Evolutionary conservation across 2,329 filamentous ascomycete species (phyloP), one percentile per base, ranked within the genome.

Genomic region (Colletotrichum orbiculare): DNA sequence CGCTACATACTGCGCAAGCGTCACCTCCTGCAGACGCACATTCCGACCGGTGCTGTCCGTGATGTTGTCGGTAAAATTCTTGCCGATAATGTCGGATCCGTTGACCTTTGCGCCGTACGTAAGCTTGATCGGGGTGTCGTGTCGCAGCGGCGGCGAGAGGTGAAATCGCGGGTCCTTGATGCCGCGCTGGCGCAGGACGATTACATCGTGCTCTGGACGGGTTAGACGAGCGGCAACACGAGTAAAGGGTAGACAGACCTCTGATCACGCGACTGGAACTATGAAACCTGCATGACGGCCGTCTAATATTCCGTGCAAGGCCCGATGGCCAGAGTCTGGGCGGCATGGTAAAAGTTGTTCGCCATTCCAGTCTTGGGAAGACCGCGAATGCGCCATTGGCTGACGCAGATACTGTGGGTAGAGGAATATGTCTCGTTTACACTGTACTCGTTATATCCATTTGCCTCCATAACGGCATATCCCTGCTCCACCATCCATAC

Each of bases 1-100:
- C 50, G 87, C 82, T 57, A 93, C 87, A 78, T 94, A 94, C 76
- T 93, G 89, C 52, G 89, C 89, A 61, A 96, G 78, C 0, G 89
- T 89, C 13, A 91, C 90, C 68, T 88, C 85, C 58, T 86, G 84
- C 45, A 93, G 72, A 65, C 87, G 81, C 64, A 86, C 87, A 5
- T 81, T 73, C 9, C 78, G 73, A 37, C 82, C 83, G 4, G 70
- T 85, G 67, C 78, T 82, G 50, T 88, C 85, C 42, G 77, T 74
- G 10, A 93, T 78, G n/a, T 82, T 72, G 68, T 91, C 88, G 66
- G 90, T 83, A 5, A 85, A 74, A 45, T 78, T 76, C 67, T 83
- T 86, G 43, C 90, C 91, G 71, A 94, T 90, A 60, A 94, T 85
- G 42, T 87, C 83, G 56, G 78, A 75, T 57, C 86, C 83, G 0